Conservation (phyloP, 2,329 filamentous ascomycete genomes). For the Xylariaceae sp. region DNA sequence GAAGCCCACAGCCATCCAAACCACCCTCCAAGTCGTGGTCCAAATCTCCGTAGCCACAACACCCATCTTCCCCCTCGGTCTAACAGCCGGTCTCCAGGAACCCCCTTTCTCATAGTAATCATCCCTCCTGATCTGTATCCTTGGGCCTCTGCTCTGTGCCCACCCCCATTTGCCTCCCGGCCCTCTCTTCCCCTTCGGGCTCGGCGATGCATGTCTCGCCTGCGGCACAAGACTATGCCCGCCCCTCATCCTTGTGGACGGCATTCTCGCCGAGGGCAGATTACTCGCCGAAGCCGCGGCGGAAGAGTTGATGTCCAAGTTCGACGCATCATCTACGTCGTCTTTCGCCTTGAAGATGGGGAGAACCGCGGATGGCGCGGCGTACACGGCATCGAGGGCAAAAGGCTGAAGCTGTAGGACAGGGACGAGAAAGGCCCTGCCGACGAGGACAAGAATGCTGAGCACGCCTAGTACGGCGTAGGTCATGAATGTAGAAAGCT, state of each 20-base stretch:
- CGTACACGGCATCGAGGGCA: constrained; percentile 42
- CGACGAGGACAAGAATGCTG: constrained; percentile 45
- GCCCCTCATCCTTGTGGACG: constrained; percentile 25
- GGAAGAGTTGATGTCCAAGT: constrained; percentile 21
- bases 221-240: background rate
- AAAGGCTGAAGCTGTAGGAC: constrained; percentile 51
- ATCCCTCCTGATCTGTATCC: constrained; percentile 48
- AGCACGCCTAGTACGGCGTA: constrained; percentile 65
- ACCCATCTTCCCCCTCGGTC: constrained; percentile 34
- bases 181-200: constrained; percentile 8
- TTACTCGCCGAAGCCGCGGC: constrained; percentile 35
- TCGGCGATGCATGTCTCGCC: background rate
- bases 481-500: constrained; percentile 75
- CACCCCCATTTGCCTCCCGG: constrained; percentile 41
- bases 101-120: constrained; percentile 39
- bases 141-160: constrained; percentile 41
- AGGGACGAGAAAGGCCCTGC: constrained; percentile 55
- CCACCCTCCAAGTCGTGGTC: constrained; percentile 58
- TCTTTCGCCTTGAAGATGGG: constrained; percentile 53
- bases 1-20: constrained; percentile 58
- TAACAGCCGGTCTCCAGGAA: constrained; percentile 26
- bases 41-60: constrained; percentile 58
- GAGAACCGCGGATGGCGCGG: constrained; percentile 29
- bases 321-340: constrained; percentile 40
- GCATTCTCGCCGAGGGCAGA: constrained; percentile 28